These are phyloP conservation scores for Verbena officinalis DNA, from an alignment of 257 asterid genomes.

Conservation along the genomic window DNA sequence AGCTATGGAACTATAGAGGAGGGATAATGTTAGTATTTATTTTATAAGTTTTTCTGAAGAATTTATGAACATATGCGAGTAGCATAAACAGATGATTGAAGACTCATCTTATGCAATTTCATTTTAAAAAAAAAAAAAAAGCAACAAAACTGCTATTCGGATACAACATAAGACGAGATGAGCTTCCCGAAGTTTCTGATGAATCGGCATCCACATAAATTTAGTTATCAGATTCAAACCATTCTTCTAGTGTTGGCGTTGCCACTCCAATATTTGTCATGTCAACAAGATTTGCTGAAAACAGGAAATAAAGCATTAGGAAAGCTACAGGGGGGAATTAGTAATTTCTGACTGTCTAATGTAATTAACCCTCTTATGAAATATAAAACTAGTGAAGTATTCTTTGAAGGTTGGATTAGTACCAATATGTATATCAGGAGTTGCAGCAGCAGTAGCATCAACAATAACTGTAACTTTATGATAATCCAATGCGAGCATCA, in stretches of 20 bases:
- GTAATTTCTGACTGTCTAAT: no score
- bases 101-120: no score
- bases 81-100: no score
- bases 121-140: no score
- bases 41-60: no score
- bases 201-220: background rate
- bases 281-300: slow-evolving; percentile 32
- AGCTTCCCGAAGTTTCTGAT: background rate
- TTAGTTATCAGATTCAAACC: slow-evolving; percentile 45
- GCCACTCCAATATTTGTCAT: slow-evolving; percentile 74
- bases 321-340: no score
- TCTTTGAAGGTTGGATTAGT: slow-evolving; percentile 14
- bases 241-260: slow-evolving; percentile 65
- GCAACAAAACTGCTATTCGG: no score
- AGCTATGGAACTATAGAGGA: no score
- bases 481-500: slow-evolving; percentile 87
- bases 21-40: no score
- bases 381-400: background rate
- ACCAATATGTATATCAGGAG: slow-evolving; percentile 78
- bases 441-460: slow-evolving; percentile 94
- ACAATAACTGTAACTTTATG: slow-evolving; percentile 58
- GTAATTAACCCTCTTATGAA: no score
- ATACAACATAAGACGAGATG: background rate
- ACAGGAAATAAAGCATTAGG: no score
- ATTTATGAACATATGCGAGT: no score